These are phyloP conservation scores for Hypoxylon sp. DNA, from an alignment of 2,329 filamentous ascomycete genomes.

Conservation along the genomic window DNA sequence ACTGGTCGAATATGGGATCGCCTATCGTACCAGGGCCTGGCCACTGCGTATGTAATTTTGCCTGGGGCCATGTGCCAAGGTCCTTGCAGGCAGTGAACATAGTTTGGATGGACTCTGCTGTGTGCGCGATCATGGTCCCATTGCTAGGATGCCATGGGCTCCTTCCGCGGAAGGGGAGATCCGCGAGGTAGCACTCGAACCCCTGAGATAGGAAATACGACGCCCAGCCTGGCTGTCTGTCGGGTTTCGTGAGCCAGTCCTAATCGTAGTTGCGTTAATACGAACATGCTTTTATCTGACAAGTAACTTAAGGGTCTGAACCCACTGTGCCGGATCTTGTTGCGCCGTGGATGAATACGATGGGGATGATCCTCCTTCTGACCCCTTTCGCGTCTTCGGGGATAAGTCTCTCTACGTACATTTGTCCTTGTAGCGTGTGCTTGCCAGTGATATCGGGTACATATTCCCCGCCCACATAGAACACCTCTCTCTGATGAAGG, in stretches of 20 bases:
- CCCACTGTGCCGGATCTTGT: slow-evolving; percentile 60
- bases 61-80: slow-evolving; percentile 59
- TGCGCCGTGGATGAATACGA: slow-evolving; percentile 62
- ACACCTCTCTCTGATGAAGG: slow-evolving; percentile 40
- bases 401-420: slow-evolving; percentile 66
- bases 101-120: slow-evolving; percentile 56
- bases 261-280: slow-evolving; percentile 30
- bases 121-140: slow-evolving; percentile 49
- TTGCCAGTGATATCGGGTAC: slow-evolving; percentile 51
- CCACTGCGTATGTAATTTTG: slow-evolving; percentile 61
- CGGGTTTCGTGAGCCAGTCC: slow-evolving; percentile 65
- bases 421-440: slow-evolving; percentile 59
- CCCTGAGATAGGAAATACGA: slow-evolving; percentile 63
- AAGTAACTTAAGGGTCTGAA: neutral
- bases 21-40: slow-evolving; percentile 59
- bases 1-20: slow-evolving; percentile 60
- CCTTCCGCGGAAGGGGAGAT: slow-evolving; percentile 63
- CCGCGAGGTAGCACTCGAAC: slow-evolving; percentile 64
- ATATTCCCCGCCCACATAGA: slow-evolving; percentile 59
- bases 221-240: slow-evolving; percentile 64
- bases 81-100: slow-evolving; percentile 57
- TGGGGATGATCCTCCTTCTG: slow-evolving; percentile 51
- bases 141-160: slow-evolving; percentile 59
- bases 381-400: slow-evolving; percentile 56
- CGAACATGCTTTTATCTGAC: neutral